Conservation (phyloP, 2,329 filamentous ascomycete species). For the Calonectria honghensis region DNA sequence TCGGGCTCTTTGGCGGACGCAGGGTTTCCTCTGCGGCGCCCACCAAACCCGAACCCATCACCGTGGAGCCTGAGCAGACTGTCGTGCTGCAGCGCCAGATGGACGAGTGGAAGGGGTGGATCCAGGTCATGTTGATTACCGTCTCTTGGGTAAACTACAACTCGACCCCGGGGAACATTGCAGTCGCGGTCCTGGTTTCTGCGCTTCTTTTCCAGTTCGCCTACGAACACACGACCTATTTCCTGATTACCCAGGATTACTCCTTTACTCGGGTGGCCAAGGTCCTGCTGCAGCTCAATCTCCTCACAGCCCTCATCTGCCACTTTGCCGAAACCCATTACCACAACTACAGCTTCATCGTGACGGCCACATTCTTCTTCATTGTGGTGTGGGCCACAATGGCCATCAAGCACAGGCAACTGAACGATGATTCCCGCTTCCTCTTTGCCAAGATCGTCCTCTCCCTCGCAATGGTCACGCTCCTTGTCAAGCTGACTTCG, state of each 20-base stretch:
- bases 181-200: conserved; percentile 72
- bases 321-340: conserved; percentile 74
- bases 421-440: conserved; percentile 65
- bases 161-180: conserved; percentile 69
- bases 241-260: conserved; percentile 74
- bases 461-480: conserved; percentile 63
- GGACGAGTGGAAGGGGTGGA: conserved; percentile 80
- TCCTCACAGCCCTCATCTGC: conserved; percentile 71
- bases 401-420: conserved; percentile 59
- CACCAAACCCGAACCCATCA: conserved; percentile 37
- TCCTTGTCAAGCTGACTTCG: conserved; percentile 48
- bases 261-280: conserved; percentile 70
- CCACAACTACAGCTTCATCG: conserved; percentile 73
- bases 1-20: conserved; percentile 47
- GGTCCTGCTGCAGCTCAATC: conserved; percentile 75
- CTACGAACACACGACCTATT: conserved; percentile 77
- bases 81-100: conserved; percentile 69
- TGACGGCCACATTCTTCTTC: conserved; percentile 78
- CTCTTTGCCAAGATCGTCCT: conserved; percentile 69
- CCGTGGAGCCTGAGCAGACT: conserved; percentile 25
- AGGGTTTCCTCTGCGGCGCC: conserved; percentile 38
- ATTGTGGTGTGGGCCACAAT: conserved; percentile 73
- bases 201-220: conserved; percentile 78
- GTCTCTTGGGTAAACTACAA: conserved; percentile 67
- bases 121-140: conserved; percentile 69